These are phyloP conservation scores for Aspergillus vadensis DNA, from an alignment of 2,329 filamentous ascomycete genomes.

Conservation along the genomic window DNA sequence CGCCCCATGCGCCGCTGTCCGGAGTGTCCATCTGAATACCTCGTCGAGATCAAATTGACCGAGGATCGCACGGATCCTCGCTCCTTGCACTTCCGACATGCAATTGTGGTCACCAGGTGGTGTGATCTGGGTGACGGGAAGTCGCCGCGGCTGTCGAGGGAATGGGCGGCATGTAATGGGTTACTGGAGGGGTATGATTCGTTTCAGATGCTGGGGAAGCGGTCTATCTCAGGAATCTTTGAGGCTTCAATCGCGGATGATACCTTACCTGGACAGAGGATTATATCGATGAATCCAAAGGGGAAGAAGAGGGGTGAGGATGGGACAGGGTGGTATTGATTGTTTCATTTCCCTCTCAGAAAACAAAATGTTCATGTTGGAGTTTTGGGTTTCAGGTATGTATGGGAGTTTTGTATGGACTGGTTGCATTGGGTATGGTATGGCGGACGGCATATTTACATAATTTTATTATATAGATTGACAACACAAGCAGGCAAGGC, in stretches of 20 bases:
- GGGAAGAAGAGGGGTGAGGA: conserved; percentile 57
- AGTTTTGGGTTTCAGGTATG: background rate
- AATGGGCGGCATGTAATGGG: conserved; percentile 61
- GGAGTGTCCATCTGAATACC: conserved; percentile 63
- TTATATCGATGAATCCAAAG: conserved; percentile 61
- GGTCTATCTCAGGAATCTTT: conserved; percentile 61
- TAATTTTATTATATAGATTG: background rate
- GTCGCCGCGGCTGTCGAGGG: conserved; percentile 48
- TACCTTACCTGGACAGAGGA: conserved; percentile 58
- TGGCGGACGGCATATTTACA: background rate
- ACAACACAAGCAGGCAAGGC: background rate
- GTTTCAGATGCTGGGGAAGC: conserved; percentile 54
- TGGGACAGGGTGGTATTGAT: conserved; percentile 61
- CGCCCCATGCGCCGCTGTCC: conserved; percentile 63
- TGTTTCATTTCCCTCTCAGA: background rate
- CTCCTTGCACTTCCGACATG: conserved; percentile 56
- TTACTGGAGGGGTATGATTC: conserved; percentile 53
- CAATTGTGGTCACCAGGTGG: conserved; percentile 63
- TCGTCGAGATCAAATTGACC: conserved; percentile 61
- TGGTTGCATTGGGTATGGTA: background rate
- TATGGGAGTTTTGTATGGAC: background rate
- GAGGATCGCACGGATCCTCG: conserved; percentile 55
- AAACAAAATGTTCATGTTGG: background rate
- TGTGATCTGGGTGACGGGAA: conserved; percentile 61
- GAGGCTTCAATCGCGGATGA: conserved; percentile 58